A percentile compares a stretch with the other conserved stretches of the same genome.
Conservation (phyloP, 768 basidiomycete genomes). For the Suillus luteus region DNA sequence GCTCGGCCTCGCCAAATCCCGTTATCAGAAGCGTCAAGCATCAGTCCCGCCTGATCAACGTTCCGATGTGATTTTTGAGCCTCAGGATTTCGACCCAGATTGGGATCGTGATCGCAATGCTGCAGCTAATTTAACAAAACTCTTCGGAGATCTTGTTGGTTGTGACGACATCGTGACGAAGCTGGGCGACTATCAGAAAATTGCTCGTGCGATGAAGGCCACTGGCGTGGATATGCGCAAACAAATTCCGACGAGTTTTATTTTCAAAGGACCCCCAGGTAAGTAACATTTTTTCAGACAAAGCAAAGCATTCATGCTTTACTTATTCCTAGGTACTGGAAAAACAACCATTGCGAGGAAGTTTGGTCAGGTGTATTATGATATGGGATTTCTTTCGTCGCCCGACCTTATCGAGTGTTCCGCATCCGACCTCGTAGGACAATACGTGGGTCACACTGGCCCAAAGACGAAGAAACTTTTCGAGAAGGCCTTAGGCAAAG, state of each 20-base stretch:
- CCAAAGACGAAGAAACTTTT: constrained; percentile 62
- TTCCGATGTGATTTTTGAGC: constrained; percentile 37
- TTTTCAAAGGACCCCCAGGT: constrained; percentile 78
- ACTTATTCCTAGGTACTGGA: constrained; percentile 50
- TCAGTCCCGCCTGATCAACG: constrained; percentile 24
- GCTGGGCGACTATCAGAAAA: constrained; percentile 53
- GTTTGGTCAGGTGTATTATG: constrained; percentile 61
- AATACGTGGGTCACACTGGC: constrained; percentile 73
- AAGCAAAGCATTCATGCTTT: not conserved
- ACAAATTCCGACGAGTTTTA: constrained; percentile 62
- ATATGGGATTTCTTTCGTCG: constrained; percentile 58
- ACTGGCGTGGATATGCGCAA: constrained; percentile 46
- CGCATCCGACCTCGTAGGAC: constrained; percentile 66
- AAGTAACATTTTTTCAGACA: constrained; percentile 15
- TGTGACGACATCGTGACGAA: constrained; percentile 53
- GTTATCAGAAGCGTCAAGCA: constrained; percentile 44
- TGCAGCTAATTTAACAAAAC: constrained; percentile 48
- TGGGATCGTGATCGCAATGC: constrained; percentile 52
- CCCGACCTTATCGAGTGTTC: constrained; percentile 67
- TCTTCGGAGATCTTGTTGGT: constrained; percentile 68
- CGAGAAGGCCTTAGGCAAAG: constrained; percentile 65
- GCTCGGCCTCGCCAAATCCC: constrained; percentile 50
- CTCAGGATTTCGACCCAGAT: constrained; percentile 64
- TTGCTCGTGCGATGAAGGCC: constrained; percentile 44
- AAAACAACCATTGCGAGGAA: constrained; percentile 66